Evolutionary conservation across 257 asterid genomes (phyloP), one percentile per base, ranked within the genome.

Genomic region (Plantago ovata): DNA sequence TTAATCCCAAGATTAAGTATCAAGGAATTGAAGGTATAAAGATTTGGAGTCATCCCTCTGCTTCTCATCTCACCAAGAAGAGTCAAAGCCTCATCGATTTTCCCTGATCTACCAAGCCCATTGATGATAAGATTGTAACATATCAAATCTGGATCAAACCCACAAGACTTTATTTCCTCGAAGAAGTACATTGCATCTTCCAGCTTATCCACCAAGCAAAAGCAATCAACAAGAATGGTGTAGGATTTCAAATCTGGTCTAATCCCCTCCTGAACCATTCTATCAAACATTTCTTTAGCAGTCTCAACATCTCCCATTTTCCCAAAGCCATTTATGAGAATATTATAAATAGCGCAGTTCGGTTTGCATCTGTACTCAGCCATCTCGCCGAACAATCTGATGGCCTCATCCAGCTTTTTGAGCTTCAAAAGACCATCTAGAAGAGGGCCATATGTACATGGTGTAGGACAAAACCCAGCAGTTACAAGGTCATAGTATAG

Each of bases 371-470:
- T 90, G 61, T 81, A 87, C 18, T 73, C 80, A 9, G 51, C 55
- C 98, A 92, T 87, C 72, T 88, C 98, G 53, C 83, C 86, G 15
- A 92, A 85, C 64, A 92, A 63, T 38, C 65, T 70, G 77, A 69
- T 85, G 11, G 96, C 94, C 63, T 75, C 84, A 13, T 80, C 96
- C 46, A 87, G 56, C 44, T 77, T 80, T 61, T 64, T 73, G 65
- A 71, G 75, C 77, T 87, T 92, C 75, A 83, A 63, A 54, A 85
- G 90, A 41, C 96, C 98, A 63, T 85, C 93, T 42, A 92, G 72
- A 44, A 92, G 93, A 42, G 98, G 96, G 69, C 98, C 98, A 69
- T 92, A 92, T 18, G 98, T 87, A 72, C 87, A 83, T 33, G 96
- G 95, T 53, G 96, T 87, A 41, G 98, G 96, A 56, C 83, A 78